These are phyloP conservation scores for Clarireedia hainanense DNA, from an alignment of 2,329 filamentous ascomycete genomes.

Conservation along the genomic window DNA sequence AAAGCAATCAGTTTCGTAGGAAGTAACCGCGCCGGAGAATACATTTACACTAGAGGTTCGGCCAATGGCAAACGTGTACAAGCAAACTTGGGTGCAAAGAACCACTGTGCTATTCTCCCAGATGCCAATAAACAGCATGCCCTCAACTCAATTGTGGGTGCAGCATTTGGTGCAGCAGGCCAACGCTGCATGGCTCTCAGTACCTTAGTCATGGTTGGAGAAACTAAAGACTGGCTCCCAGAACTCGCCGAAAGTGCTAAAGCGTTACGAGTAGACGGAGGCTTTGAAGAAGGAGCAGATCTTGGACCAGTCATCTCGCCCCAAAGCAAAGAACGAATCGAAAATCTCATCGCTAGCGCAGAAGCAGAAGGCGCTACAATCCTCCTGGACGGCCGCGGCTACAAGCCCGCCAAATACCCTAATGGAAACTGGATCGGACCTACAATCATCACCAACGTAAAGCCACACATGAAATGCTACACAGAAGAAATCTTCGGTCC, in stretches of 20 bases:
- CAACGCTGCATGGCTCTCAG: constrained; percentile 84
- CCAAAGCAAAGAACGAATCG: constrained; percentile 71
- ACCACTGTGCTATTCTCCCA: constrained; percentile 76
- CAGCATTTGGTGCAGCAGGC: constrained; percentile 77
- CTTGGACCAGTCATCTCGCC: constrained; percentile 76
- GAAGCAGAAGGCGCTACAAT: constrained; percentile 77
- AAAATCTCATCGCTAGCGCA: constrained; percentile 65
- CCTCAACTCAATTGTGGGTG: constrained; percentile 74
- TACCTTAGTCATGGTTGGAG: constrained; percentile 74
- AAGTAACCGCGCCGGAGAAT: constrained; percentile 81
- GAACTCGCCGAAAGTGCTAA: constrained; percentile 73
- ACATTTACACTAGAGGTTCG: constrained; percentile 71
- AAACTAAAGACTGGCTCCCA: constrained; percentile 74
- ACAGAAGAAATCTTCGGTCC: constrained; percentile 80
- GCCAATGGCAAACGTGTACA: constrained; percentile 85
- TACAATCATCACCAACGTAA: constrained; percentile 77
- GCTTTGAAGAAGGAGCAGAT: constrained; percentile 73
- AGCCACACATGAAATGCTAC: constrained; percentile 75
- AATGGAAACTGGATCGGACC: constrained; percentile 81
- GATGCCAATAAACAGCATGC: constrained; percentile 90
- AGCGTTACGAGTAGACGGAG: constrained; percentile 65
- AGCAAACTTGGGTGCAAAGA: constrained; percentile 82
- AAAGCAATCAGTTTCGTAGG: constrained; percentile 84
- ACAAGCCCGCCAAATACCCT: constrained; percentile 69
- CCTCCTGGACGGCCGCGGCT: constrained; percentile 71